Percentiles rank a stretch among this genome's conserved stretches.
phyloP scores from a whole-genome alignment of 768 basidiomycete species.

The Tricholomella constricta region DNA sequence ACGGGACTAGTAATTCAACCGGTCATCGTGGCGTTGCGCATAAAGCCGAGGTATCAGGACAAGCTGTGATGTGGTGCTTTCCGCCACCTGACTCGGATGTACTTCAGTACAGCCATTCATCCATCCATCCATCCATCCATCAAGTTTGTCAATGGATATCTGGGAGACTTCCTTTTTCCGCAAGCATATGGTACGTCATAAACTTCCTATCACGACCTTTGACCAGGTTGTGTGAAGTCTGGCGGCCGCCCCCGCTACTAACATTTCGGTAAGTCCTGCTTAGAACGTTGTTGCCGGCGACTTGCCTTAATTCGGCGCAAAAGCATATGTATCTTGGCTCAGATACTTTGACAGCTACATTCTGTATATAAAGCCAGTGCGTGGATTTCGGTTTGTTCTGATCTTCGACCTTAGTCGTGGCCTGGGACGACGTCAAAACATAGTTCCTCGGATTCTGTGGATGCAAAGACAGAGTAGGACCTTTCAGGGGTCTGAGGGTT shows the following conservation, averaged over 20 bases:
- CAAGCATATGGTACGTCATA: too few species aligned
- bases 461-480: slow-evolving; percentile 2
- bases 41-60: background rate
- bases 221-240: too few species aligned
- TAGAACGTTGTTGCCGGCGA: slow-evolving; percentile 3
- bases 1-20: background rate
- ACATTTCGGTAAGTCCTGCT: too few species aligned
- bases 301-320: background rate
- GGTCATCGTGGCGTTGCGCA: background rate
- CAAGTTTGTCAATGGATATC: too few species aligned
- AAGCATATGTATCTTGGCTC: background rate
- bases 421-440: background rate
- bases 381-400: slow-evolving; percentile 7
- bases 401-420: background rate
- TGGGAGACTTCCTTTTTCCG: too few species aligned
- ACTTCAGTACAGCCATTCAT: too few species aligned
- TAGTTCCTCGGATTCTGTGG: slow-evolving; percentile 10
- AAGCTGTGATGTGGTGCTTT: too few species aligned
- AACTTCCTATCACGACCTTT: too few species aligned
- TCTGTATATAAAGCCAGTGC: background rate
- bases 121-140: too few species aligned
- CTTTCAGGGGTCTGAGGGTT: background rate
- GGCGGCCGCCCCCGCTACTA: too few species aligned
- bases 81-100: too few species aligned
- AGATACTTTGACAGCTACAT: slow-evolving; percentile 1